Percentiles rank a stretch among this genome's conserved stretches.
Conservation (phyloP, 2,329 filamentous ascomycete species). For the Diplodia sapinea region DNA sequence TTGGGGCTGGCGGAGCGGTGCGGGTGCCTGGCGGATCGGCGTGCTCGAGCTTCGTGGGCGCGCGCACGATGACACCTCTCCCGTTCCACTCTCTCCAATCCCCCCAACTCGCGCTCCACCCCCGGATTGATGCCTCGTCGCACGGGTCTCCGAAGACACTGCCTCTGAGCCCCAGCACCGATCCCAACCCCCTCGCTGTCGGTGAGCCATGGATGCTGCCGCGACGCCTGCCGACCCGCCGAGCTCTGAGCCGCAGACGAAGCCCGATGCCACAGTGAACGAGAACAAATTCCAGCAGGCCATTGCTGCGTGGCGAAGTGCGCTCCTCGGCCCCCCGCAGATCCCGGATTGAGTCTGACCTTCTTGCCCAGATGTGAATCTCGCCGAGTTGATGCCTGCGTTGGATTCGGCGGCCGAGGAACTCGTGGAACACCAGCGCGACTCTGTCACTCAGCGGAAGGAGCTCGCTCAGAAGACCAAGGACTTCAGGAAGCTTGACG, state of each 20-base stretch:
- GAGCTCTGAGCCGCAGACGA: slow-evolving; percentile 14
- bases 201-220: slow-evolving; percentile 25
- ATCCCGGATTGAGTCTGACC: not conserved
- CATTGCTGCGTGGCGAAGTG: slow-evolving; percentile 95
- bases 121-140: slow-evolving; percentile 20
- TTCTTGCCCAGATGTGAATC: slow-evolving; percentile 72
- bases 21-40: slow-evolving; percentile 27
- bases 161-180: slow-evolving; percentile 10
- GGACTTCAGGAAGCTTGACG: slow-evolving; percentile 92
- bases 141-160: not conserved
- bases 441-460: slow-evolving; percentile 94
- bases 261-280: slow-evolving; percentile 51
- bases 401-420: slow-evolving; percentile 95
- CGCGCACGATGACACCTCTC: slow-evolving; percentile 29
- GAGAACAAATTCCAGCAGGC: slow-evolving; percentile 97
- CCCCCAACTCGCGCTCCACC: slow-evolving; percentile 4
- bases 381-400: slow-evolving; percentile 79
- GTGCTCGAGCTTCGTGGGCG: slow-evolving; percentile 22
- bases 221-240: slow-evolving; percentile 20
- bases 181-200: no score
- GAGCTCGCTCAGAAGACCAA: slow-evolving; percentile 99
- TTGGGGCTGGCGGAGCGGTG: slow-evolving; percentile 6
- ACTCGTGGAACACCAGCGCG: slow-evolving; percentile 88
- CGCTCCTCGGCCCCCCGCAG: slow-evolving; percentile 33
- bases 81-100: slow-evolving; percentile 9